A percentile compares a stretch with the other conserved stretches of the same genome.
Evolutionary conservation across 1,284 basidiomycete species (phyloP).

Genomic region (Leccinum discolor): DNA sequence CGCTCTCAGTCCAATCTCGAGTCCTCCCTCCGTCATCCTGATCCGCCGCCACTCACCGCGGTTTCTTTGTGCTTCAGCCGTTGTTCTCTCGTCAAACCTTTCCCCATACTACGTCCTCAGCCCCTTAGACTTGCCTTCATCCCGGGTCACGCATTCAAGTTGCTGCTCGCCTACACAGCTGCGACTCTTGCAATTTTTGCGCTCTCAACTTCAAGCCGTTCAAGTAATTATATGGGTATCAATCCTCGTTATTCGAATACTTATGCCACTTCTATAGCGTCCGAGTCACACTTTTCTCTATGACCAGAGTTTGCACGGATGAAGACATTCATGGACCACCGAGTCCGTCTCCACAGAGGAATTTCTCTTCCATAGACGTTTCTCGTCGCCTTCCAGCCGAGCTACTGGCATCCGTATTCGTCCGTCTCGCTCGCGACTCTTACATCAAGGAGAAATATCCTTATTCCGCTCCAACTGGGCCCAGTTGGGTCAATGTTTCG

Average conservation of each 20-base stretch:
- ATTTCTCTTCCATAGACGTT: background rate
- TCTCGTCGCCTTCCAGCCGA: background rate
- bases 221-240: too few species aligned
- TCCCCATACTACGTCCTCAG: background rate
- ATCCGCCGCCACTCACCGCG: background rate
- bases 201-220: too few species aligned
- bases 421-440: background rate
- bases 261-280: too few species aligned
- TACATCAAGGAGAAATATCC: background rate
- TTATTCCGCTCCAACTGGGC: background rate
- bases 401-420: background rate
- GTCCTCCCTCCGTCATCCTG: background rate
- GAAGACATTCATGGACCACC: background rate
- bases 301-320: background rate
- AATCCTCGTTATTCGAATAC: too few species aligned
- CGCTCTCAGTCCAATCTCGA: too few species aligned
- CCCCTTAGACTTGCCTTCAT: background rate
- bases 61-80: background rate
- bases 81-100: background rate
- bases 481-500: background rate
- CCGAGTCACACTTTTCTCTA: too few species aligned
- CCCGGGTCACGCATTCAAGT: too few species aligned
- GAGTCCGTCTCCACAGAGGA: background rate
- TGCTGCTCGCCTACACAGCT: too few species aligned
- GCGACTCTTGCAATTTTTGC: background rate